Evolutionary conservation across 805 yeast species (phyloP).

Genomic region (Myxozyma monticola): DNA sequence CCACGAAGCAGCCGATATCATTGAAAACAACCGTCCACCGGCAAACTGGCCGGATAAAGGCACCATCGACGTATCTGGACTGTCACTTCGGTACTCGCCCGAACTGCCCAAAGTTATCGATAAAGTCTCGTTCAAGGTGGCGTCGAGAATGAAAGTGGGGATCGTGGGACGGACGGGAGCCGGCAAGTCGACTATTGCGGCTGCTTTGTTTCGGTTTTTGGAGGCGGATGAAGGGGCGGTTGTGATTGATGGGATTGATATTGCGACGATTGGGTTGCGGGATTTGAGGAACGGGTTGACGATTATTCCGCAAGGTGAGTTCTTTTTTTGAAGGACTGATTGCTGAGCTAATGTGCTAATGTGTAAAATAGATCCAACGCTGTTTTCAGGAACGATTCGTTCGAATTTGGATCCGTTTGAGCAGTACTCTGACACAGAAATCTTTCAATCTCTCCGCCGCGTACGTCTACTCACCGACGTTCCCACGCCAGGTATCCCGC

Average conservation of each 20-base stretch:
- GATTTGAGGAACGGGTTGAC: slow-evolving; percentile 69
- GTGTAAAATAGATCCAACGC: slow-evolving; percentile 79
- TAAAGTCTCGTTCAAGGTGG: slow-evolving; percentile 51
- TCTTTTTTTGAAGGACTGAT: slow-evolving; percentile 51
- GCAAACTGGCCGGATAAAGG: slow-evolving; percentile 70
- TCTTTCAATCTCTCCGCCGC: slow-evolving; percentile 33
- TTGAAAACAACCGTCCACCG: slow-evolving; percentile 46
- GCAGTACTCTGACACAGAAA: slow-evolving; percentile 53
- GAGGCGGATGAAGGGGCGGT: slow-evolving; percentile 59
- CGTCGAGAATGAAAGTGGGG: slow-evolving; percentile 71
- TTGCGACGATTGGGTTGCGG: slow-evolving; percentile 60
- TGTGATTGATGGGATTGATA: slow-evolving; percentile 67
- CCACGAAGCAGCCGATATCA: slow-evolving; percentile 63
- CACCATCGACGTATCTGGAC: slow-evolving; percentile 54
- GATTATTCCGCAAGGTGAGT: slow-evolving; percentile 89
- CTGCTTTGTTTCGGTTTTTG: slow-evolving; percentile 64
- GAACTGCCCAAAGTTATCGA: slow-evolving; percentile 66
- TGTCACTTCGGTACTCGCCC: slow-evolving; percentile 62
- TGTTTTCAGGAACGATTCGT: slow-evolving; percentile 69
- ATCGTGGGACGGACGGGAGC: slow-evolving; percentile 92
- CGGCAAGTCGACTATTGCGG: slow-evolving; percentile 76
- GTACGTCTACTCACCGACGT: slow-evolving; percentile 14
- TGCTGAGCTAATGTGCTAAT: too few species aligned
- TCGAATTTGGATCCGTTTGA: slow-evolving; percentile 72
- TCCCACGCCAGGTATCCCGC: background rate